These are phyloP conservation scores for Ichthyophonus hoferi DNA, from an alignment of 208 protist genomes.

Conservation along the genomic window DNA sequence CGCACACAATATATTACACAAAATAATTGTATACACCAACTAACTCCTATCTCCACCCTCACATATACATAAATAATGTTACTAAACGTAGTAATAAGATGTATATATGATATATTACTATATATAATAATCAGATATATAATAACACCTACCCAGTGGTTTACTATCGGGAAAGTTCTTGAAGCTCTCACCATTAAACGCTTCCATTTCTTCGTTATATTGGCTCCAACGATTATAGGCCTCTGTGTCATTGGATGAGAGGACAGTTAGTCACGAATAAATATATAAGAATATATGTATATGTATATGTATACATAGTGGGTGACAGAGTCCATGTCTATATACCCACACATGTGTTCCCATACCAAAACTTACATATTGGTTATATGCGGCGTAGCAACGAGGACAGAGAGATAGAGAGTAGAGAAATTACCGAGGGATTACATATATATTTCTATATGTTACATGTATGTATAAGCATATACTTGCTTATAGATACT, in stretches of 20 bases:
- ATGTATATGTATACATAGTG: background rate
- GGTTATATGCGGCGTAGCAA: background rate
- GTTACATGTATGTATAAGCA: background rate
- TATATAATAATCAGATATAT: too few species aligned
- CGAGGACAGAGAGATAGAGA: background rate
- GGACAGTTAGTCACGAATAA: too few species aligned
- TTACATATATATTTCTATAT: background rate
- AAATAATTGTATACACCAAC: too few species aligned
- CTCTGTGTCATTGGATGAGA: too few species aligned
- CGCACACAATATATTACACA: too few species aligned
- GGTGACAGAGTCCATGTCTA: background rate
- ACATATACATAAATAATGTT: too few species aligned
- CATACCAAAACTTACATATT: background rate
- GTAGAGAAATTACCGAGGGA: background rate
- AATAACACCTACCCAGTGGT: background rate
- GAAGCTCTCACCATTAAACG: background rate
- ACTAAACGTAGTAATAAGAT: too few species aligned
- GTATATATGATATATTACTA: too few species aligned
- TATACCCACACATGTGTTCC: background rate
- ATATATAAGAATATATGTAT: background rate
- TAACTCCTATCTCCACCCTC: too few species aligned
- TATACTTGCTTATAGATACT: too few species aligned
- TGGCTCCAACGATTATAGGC: background rate
- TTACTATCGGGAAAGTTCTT: constrained; percentile 26
- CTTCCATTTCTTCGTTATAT: background rate